Evolutionary conservation across 2,329 filamentous ascomycete genomes (phyloP), one percentile per base, ranked within the genome.

Genomic region (Fonsecaea monophora): DNA sequence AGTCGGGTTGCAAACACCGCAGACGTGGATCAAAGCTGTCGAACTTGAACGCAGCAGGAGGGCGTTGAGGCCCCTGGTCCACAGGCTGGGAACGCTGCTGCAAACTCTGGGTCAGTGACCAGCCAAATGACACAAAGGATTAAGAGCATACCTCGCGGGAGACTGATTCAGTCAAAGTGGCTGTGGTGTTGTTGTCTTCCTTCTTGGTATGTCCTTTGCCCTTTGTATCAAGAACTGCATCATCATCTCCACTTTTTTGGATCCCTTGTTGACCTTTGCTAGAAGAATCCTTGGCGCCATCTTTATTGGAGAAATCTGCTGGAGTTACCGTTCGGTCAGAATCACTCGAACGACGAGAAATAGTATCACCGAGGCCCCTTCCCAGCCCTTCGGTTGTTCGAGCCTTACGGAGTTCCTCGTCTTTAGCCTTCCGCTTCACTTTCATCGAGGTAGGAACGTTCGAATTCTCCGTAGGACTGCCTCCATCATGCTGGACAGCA

Each of bases 21-120:
- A 87, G 79, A 15, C 60, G 65, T 4, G 58, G 66, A 77, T 83
- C 15, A 81, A 82, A 18, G 80, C 83, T 69, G 79, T 86, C 66
- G 79, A 85, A 62, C 81, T 87, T 70, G 67, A 69, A 70, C n/a
- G 40, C 40, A 4, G 45, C 18, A 34, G 15, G 13, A 53, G 42
- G 59, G 45, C 13, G 37, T 6, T 10, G 35, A 2, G n/a, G 25
- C 34, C 15, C 45, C 15, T 32, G 15, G 21, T 30, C n/a, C 18
- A 7, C 59, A 53, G 40, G 40, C 15, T 34, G 18, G 57, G 12
- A 2, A 34, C 7, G 38, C 57, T 60, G 40, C 57, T 21, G 40
- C 8, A 48, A 6, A 25, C 25, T 2, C 9, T n/a, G 48, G 25
- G 45, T 50, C 4, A 25, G 45, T 3, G 45, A 50, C 8, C 18